A percentile compares a stretch with the other conserved stretches of the same genome.
Conservation (phyloP, 768 basidiomycete species). For the Phylloporus sp. region DNA sequence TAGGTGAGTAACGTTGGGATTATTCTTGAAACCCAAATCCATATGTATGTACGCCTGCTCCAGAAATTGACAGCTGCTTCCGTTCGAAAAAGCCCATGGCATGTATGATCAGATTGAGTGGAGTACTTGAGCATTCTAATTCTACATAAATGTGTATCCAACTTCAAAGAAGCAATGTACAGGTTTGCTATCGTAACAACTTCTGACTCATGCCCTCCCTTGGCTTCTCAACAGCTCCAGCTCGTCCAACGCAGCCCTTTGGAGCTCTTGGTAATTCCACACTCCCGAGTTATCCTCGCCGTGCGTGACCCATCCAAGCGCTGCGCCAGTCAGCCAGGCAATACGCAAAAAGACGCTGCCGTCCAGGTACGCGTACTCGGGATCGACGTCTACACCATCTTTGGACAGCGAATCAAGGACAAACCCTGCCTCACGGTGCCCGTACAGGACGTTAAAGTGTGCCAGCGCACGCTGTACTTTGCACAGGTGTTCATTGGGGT, state of each 20-base stretch:
- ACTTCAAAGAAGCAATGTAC: background rate
- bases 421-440: conserved; percentile 36
- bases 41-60: too few species aligned
- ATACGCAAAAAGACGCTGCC: conserved; percentile 61
- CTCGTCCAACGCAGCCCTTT: conserved; percentile 21
- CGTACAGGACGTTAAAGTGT: conserved; percentile 45
- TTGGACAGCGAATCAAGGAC: conserved; percentile 21
- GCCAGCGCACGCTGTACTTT: conserved; percentile 49
- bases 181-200: background rate
- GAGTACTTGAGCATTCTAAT: background rate
- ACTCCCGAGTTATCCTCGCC: conserved; percentile 29
- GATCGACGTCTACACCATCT: conserved; percentile 33
- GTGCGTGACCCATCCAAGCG: conserved; percentile 40
- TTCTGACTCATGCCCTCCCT: conserved; percentile 12
- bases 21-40: too few species aligned
- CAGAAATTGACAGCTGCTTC: too few species aligned
- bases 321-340: conserved; percentile 48
- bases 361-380: conserved; percentile 49
- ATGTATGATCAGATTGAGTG: background rate
- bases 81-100: too few species aligned
- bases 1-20: too few species aligned
- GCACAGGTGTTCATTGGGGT: conserved; percentile 56
- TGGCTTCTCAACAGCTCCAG: conserved; percentile 20
- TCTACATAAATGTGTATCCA: background rate
- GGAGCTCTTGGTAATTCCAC: conserved; percentile 31